Evolutionary conservation across 1,284 basidiomycete species (phyloP).

Genomic region (Thelephora terrestris): DNA sequence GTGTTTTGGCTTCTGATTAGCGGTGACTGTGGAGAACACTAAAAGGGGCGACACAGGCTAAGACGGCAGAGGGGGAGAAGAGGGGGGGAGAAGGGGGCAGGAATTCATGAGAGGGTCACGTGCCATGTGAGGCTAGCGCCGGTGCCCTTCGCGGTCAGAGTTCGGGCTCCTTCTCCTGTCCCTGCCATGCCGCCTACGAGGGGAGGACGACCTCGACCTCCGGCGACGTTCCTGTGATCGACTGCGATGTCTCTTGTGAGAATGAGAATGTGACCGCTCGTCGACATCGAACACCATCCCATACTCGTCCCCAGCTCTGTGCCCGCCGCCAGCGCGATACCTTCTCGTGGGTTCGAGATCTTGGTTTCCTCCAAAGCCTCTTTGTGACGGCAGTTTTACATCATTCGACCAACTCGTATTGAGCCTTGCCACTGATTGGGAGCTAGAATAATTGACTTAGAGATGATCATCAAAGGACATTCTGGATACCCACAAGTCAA

Average conservation of each 20-base stretch:
- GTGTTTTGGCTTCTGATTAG: too few relatives aligned
- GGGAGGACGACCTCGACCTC: constrained; percentile 1
- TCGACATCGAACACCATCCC: constrained; percentile 70
- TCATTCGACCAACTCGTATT: constrained; percentile 72
- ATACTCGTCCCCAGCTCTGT: constrained; percentile 31
- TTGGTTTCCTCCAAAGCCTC: constrained; percentile 57
- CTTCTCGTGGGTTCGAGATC: constrained; percentile 60
- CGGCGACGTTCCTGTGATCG: constrained; percentile 18
- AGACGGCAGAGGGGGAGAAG: too few relatives aligned
- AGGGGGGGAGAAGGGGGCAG: too few relatives aligned
- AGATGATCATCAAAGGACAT: constrained; percentile 4
- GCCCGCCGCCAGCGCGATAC: constrained; percentile 42
- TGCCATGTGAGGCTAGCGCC: too few relatives aligned
- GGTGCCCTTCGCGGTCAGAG: too few relatives aligned
- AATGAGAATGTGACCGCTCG: constrained; percentile 2
- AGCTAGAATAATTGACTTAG: constrained; percentile 33
- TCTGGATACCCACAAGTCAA: constrained; percentile 69
- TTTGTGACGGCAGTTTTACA: constrained; percentile 40
- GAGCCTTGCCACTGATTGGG: constrained; percentile 79
- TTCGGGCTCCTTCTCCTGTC: constrained; percentile 5
- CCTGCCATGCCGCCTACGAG: not conserved
- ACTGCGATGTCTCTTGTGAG: constrained; percentile 11
- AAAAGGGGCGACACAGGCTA: too few relatives aligned
- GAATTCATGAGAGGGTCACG: too few relatives aligned
- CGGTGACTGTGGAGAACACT: too few relatives aligned